phyloP scores from a whole-genome alignment of 768 basidiomycete species.

The Asterophora lycoperdoides region DNA sequence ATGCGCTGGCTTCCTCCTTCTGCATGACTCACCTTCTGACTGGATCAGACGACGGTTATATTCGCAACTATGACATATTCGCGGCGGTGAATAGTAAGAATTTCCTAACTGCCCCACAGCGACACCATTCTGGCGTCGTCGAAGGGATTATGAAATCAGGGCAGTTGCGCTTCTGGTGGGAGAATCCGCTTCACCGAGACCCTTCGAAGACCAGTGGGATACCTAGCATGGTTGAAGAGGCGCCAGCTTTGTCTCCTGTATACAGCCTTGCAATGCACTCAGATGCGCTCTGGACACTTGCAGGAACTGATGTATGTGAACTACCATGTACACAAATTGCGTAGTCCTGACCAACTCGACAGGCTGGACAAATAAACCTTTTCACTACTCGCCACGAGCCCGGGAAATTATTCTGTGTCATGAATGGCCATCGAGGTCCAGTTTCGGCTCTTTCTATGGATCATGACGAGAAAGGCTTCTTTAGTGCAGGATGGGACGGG shows the following conservation, averaged over 20 bases:
- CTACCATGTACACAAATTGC: slow-evolving; percentile 8
- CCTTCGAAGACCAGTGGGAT: slow-evolving; percentile 22
- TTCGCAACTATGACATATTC: slow-evolving; percentile 91
- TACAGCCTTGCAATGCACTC: slow-evolving; percentile 90
- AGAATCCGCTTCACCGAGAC: slow-evolving; percentile 50
- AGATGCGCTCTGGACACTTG: slow-evolving; percentile 89
- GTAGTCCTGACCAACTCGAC: slow-evolving; percentile 11
- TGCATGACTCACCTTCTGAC: slow-evolving; percentile 89
- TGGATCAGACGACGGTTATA: slow-evolving; percentile 90
- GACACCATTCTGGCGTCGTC: slow-evolving; percentile 85
- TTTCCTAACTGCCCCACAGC: slow-evolving; percentile 83
- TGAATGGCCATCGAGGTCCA: slow-evolving; percentile 74
- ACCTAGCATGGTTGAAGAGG: slow-evolving; percentile 37
- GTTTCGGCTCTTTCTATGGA: slow-evolving; percentile 83
- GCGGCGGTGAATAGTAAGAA: slow-evolving; percentile 82
- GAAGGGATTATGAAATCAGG: slow-evolving; percentile 91
- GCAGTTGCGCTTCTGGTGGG: slow-evolving; percentile 88
- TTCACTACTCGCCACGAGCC: slow-evolving; percentile 93
- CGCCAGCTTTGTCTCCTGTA: slow-evolving; percentile 61
- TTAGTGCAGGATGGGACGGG: slow-evolving; percentile 95
- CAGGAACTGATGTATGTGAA: slow-evolving; percentile 73
- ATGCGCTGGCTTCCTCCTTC: slow-evolving; percentile 79
- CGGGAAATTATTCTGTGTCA: slow-evolving; percentile 67
- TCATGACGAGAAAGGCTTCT: slow-evolving; percentile 78
- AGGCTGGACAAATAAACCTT: slow-evolving; percentile 91